phyloP scores from a whole-genome alignment of 768 basidiomycete species.

The Butyriboletus loyo region DNA sequence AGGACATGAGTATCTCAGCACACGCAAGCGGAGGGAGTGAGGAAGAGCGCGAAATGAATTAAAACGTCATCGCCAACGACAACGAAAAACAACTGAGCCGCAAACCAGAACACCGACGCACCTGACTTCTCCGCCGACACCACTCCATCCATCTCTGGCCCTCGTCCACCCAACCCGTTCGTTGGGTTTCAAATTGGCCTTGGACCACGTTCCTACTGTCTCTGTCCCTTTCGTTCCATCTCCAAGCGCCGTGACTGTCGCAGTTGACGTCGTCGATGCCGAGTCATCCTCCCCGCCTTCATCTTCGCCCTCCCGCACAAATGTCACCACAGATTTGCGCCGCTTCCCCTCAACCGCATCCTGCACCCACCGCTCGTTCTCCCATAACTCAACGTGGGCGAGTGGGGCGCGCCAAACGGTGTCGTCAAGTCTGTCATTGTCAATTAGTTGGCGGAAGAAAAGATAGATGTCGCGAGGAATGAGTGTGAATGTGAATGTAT shows the following conservation, averaged over 20 bases:
- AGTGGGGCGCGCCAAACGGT: slow-evolving; percentile 62
- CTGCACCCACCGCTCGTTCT: slow-evolving; percentile 67
- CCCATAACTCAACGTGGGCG: slow-evolving; percentile 71
- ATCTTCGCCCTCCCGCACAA: slow-evolving; percentile 12
- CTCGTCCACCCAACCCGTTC: slow-evolving; percentile 12
- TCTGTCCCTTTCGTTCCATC: neutral
- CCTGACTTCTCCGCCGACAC: slow-evolving; percentile 11
- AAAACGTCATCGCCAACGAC: neutral
- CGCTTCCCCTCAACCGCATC: slow-evolving; percentile 4
- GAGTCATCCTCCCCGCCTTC: slow-evolving; percentile 2
- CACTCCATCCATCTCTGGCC: slow-evolving; percentile 14
- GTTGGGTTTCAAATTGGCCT: slow-evolving; percentile 7
- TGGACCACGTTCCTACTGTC: slow-evolving; percentile 11
- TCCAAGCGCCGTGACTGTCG: neutral
- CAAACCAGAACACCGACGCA: neutral
- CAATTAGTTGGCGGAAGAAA: slow-evolving; percentile 41
- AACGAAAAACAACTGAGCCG: neutral
- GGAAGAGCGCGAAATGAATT: neutral
- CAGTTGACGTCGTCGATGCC: slow-evolving; percentile 2
- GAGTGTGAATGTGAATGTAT: slow-evolving; percentile 14
- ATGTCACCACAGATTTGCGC: neutral
- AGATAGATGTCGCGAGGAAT: slow-evolving; percentile 27
- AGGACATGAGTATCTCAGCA: neutral
- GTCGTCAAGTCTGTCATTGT: slow-evolving; percentile 66
- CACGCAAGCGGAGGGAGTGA: neutral